Evolutionary conservation across 2,329 filamentous ascomycete species (phyloP), one percentile per base, ranked within the genome.

Genomic region (Aspergillus pseudonomiae): DNA sequence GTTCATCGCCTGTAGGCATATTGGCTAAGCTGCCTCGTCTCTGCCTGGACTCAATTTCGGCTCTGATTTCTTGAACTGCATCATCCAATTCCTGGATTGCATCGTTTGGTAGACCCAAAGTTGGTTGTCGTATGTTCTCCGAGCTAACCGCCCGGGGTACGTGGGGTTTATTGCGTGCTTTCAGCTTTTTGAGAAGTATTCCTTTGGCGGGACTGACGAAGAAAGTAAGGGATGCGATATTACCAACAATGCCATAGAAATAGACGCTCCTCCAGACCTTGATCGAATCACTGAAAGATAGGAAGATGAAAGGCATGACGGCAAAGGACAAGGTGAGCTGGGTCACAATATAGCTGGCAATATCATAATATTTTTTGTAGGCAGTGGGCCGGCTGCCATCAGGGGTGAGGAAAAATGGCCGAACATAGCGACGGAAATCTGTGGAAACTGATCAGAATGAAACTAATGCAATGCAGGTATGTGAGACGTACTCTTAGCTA

Each of bases 381-480:
- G 88, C 82, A 0, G 88, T 88, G 1, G 91, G 88, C 59, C 85
- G 85, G 66, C 84, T 88, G 41, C 91, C 91, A 67, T 91, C 86
- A 1, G 93, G 86, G 59, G 93, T 89, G 55, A 98, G 82, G 84
- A 99, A 97, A 81, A 99, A 94, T 26, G 95, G 95, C 1, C 95
- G 93, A 63, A 98, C 80, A 73, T 94, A 86, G 60, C 95, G 92
- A 59, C 95, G 93, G 78, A 91, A 92, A 75, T 97, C 94, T 97
- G 65, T 58, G 0, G 21, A 14, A 56, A 30, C 26, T 66, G 57
- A 66, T 74, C 52, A 70, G 63, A 60, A 67, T 52, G 70, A 61
- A 41, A 53, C 12, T 24, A 46, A 43, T n/a, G 19, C 21, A 14
- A 28, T 46, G 60, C n/a, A 41, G 61, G 26, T 3, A 39, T n/a